Conservation (phyloP, 345 rosid genomes). For the Gossypium australe region DNA sequence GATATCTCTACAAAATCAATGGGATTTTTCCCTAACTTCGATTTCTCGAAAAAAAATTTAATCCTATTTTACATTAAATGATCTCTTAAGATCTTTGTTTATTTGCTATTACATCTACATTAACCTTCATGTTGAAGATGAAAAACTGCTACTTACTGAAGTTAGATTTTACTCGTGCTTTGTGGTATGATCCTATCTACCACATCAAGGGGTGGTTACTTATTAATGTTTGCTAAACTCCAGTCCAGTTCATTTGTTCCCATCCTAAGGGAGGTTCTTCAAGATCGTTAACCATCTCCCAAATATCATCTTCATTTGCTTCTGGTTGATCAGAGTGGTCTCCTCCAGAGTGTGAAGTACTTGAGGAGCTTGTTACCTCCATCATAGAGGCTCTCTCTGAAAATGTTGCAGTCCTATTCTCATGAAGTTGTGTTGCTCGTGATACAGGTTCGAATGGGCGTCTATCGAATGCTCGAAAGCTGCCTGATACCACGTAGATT, state of each 20-base stretch:
- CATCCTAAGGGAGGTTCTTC: constrained; percentile 43
- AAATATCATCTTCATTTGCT: constrained; percentile 15
- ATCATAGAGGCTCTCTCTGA: constrained; percentile 13
- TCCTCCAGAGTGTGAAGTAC: constrained; percentile 41
- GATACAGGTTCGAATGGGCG: constrained; percentile 55
- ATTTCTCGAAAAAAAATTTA: not conserved
- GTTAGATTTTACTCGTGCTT: constrained; percentile 4
- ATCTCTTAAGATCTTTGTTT: not conserved
- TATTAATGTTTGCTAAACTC: constrained; percentile 11
- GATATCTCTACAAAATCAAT: not conserved
- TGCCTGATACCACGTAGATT: constrained; percentile 69
- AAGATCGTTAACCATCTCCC: constrained; percentile 30
- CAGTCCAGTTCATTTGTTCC: constrained; percentile 47
- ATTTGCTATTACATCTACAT: not conserved
- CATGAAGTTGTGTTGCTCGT: constrained; percentile 22
- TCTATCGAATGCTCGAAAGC: constrained; percentile 76
- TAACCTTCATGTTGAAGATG: not conserved
- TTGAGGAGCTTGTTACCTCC: constrained; percentile 39
- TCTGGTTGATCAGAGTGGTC: constrained; percentile 32
- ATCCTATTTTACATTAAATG: not conserved
- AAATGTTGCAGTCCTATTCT: constrained; percentile 30
- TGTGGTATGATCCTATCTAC: not conserved
- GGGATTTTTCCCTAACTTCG: not conserved
- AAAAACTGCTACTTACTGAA: not conserved
- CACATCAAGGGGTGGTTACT: not conserved